phyloP scores from a whole-genome alignment of 1,284 basidiomycete species.

The Neonothopanus nambi region DNA sequence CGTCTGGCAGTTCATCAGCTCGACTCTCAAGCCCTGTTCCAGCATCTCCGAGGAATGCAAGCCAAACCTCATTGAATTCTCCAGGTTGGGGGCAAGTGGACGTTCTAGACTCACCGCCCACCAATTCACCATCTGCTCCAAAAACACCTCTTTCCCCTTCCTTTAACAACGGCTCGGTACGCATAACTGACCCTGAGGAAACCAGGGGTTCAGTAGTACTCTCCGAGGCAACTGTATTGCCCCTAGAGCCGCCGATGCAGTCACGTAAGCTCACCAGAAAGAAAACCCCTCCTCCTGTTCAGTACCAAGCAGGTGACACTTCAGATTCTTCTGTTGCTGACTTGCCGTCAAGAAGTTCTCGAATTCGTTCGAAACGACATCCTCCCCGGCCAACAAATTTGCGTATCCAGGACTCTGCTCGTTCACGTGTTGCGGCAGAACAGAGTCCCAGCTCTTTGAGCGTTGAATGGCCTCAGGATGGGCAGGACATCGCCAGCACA shows the following conservation, averaged over 20 bases:
- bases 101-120: conserved; percentile 22
- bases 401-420: conserved; percentile 37
- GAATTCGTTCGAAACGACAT: conserved; percentile 53
- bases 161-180: conserved; percentile 18
- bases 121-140: conserved; percentile 10
- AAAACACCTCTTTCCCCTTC: neutral
- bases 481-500: conserved; percentile 50
- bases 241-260: conserved; percentile 30
- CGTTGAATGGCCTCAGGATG: conserved; percentile 53
- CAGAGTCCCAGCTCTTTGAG: conserved; percentile 41
- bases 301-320: conserved; percentile 33
- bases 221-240: conserved; percentile 31
- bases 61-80: neutral
- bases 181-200: conserved; percentile 29
- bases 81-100: conserved; percentile 13
- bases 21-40: neutral
- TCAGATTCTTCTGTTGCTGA: conserved; percentile 49
- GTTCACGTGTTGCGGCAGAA: conserved; percentile 25
- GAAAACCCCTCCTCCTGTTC: conserved; percentile 35
- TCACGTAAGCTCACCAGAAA: conserved; percentile 34
- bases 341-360: conserved; percentile 38
- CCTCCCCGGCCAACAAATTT: conserved; percentile 46
- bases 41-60: neutral
- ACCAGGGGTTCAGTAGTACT: conserved; percentile 40
- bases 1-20: conserved; percentile 5